Evolutionary conservation across 306 rosid species (phyloP).

Genomic region (Cucumis cinereus): DNA sequence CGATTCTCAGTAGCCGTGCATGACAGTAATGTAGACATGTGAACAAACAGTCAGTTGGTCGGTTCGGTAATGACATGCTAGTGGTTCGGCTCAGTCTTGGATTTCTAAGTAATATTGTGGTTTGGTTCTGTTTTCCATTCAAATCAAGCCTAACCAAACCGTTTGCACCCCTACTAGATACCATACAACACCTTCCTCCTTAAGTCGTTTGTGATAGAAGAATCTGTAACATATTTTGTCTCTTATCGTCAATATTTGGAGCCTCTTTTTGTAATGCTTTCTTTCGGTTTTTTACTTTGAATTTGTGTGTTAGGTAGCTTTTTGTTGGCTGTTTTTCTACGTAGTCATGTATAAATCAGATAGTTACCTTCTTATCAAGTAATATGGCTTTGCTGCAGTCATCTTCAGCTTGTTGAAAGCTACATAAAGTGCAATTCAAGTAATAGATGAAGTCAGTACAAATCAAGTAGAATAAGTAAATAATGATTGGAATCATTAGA

Average conservation of each 20-base stretch:
- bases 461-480: constrained; percentile 10
- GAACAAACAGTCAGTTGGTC: too few species aligned
- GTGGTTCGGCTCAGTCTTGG: too few species aligned
- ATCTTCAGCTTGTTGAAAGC: constrained; percentile 85
- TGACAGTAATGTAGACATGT: too few species aligned
- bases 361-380: constrained; percentile 70
- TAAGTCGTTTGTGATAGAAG: not conserved
- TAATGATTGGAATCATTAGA: constrained; percentile 1
- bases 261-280: not conserved
- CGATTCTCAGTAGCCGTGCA: too few species aligned
- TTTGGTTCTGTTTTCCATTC: too few species aligned
- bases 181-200: not conserved
- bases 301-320: not conserved
- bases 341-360: not conserved
- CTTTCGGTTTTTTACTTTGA: not conserved
- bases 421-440: constrained; percentile 22
- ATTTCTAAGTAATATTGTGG: too few species aligned
- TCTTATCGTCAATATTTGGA: not conserved
- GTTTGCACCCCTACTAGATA: too few species aligned
- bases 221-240: not conserved
- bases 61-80: too few species aligned
- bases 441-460: not conserved
- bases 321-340: not conserved
- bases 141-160: too few species aligned
- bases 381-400: constrained; percentile 66